phyloP scores from a whole-genome alignment of 495 filamentous ascomycete genomes.

The Neurospora sp. region DNA sequence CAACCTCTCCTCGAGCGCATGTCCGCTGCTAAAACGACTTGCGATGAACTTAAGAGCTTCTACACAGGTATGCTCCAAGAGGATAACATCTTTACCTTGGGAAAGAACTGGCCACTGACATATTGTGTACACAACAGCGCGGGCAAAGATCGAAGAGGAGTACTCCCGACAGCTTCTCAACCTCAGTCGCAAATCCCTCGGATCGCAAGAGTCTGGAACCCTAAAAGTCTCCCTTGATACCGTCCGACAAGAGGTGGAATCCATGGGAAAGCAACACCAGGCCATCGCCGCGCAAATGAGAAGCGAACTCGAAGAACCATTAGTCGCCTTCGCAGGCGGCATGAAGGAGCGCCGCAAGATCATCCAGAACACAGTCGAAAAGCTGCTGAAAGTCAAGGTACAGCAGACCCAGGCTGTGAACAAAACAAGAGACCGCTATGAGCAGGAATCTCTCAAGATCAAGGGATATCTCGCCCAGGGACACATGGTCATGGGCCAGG shows the following conservation, averaged over 20 bases:
- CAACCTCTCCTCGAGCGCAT: conserved; percentile 89
- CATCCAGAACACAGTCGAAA: conserved; percentile 85
- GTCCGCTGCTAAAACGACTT: conserved; percentile 90
- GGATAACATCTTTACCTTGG: background rate
- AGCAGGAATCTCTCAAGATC: conserved; percentile 95
- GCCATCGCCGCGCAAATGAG: conserved; percentile 90
- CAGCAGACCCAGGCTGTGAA: conserved; percentile 87
- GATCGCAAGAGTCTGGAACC: conserved; percentile 79
- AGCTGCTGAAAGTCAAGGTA: conserved; percentile 82
- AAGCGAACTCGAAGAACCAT: conserved; percentile 89
- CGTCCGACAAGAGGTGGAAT: conserved; percentile 83
- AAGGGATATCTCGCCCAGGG: conserved; percentile 98
- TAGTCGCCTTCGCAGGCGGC: conserved; percentile 82
- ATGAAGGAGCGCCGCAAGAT: conserved; percentile 96
- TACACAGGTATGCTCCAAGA: conserved; percentile 56
- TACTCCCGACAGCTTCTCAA: conserved; percentile 87
- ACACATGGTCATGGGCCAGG: conserved; percentile 99
- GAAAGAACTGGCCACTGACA: background rate
- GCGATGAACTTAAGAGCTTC: conserved; percentile 87
- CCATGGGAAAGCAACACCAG: conserved; percentile 87
- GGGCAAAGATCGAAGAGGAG: conserved; percentile 92
- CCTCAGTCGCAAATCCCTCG: conserved; percentile 79
- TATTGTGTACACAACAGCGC: conserved; percentile 44
- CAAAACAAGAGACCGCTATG: conserved; percentile 90
- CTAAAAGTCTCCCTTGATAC: conserved; percentile 76